phyloP scores from a whole-genome alignment of 352 stramenopile genomes.

The Elongisporangium anandrum region DNA sequence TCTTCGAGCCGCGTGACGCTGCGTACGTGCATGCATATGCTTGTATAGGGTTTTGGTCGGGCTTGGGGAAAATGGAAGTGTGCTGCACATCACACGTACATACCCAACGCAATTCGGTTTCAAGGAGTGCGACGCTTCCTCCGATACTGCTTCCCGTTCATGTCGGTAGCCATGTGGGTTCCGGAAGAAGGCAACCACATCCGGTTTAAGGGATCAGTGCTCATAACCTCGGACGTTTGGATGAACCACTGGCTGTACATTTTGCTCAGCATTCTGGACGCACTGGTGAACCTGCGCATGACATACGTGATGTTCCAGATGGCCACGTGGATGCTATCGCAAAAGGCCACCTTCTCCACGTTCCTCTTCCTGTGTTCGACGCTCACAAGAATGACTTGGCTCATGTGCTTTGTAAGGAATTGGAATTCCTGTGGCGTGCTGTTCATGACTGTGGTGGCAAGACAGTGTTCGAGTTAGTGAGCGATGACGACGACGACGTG shows the following conservation, averaged over 20 bases:
- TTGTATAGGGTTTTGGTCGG: no score
- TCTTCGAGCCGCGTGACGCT: no score
- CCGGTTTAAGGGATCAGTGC: conserved; percentile 15
- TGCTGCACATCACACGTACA: no score
- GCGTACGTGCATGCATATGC: no score
- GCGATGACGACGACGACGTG: no score
- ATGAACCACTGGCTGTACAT: conserved; percentile 49
- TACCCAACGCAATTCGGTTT: conserved; percentile 4
- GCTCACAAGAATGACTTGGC: conserved; percentile 26
- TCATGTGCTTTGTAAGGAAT: conserved; percentile 30
- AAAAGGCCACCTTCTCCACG: conserved; percentile 18
- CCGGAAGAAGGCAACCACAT: conserved; percentile 3
- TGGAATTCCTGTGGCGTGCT: no score
- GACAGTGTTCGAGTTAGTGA: no score
- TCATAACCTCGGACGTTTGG: conserved; percentile 35
- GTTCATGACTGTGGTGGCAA: no score
- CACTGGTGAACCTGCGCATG: conserved; percentile 20
- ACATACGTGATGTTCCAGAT: conserved; percentile 28
- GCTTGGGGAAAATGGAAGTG: no score
- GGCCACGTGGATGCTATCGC: conserved; percentile 29
- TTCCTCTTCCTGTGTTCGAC: conserved; percentile 32
- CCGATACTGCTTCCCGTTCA: conserved; percentile 35
- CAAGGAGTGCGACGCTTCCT: conserved; percentile 14
- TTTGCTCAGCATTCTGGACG: conserved; percentile 25
- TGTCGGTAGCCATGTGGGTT: conserved; percentile 8